Base-by-base conservation (phyloP, 2,329 filamentous ascomycete genomes). In the Neofusicoccum kwambonambiense region DNA sequence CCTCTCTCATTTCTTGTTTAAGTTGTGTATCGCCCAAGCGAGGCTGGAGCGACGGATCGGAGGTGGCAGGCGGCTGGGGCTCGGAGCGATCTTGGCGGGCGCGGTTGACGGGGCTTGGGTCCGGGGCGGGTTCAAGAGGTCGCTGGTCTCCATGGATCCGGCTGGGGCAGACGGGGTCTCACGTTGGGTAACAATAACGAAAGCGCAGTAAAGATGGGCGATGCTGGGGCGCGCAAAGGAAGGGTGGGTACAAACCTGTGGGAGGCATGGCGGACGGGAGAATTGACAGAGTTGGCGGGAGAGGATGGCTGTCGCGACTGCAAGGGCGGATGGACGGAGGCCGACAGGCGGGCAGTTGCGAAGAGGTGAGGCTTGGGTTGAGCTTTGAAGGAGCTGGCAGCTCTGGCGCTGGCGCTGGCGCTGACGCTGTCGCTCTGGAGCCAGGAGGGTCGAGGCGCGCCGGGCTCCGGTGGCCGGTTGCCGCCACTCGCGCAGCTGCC, bases 241-340 rank as follows among this genome's bases (percentile, higher is more conserved):
- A 64, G 11, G 31, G 44, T 19, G 17, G 27, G n/a, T 50, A 64
- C 61, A 56, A 39, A 64, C 61, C 61, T 56, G 61, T 44, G n/a
- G 61, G 61, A 12, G 61, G 61, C 61, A 64, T 64, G 31, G 12
- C 31, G 39, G 11, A 19, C 41, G 31, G 27, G 15, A 15, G 7
- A 4, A 22, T 34, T 13, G 27, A 19, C 2, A n/a, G 11, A 22
- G 27, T 7, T 31, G 27, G 27, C 27, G 27, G 27, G 27, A 5
- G 47, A 34, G 22, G 9, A 34, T 12, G 22, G 27, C 4, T 42
- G 54, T 11, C 15, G 42, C 27, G 56, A 34, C 42, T 42, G 39
- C 22, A 45, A 22, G 15, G 4, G 42, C 11, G 4, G 17, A 22
- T n/a, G 27, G 42, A 3, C n/a, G 22, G 34, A 47, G 41, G 42